These are phyloP conservation scores for Cucumis hystrix DNA, from an alignment of 306 rosid species.

Conservation along the genomic window DNA sequence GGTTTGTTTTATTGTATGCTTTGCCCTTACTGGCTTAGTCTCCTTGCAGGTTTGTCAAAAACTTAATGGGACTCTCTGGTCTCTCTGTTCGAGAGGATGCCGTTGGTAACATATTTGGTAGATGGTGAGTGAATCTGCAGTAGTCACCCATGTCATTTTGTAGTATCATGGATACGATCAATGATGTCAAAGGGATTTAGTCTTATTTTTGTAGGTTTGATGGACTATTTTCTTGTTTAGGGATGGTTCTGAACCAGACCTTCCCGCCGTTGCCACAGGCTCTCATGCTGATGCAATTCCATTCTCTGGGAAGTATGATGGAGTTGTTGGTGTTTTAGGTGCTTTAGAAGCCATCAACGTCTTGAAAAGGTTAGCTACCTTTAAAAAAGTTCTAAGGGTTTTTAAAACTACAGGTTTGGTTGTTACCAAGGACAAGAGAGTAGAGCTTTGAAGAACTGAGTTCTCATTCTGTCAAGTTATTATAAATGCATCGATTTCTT, in stretches of 20 bases:
- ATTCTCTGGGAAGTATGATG: constrained; percentile 92
- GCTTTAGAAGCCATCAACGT: constrained; percentile 89
- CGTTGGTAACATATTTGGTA: constrained; percentile 87
- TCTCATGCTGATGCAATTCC: constrained; percentile 97
- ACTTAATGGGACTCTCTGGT: constrained; percentile 73
- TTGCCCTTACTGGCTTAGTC: background rate
- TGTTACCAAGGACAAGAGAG: background rate
- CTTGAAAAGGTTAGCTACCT: constrained; percentile 51
- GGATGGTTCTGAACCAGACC: constrained; percentile 63
- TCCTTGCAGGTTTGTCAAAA: constrained; percentile 57
- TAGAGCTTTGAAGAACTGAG: background rate
- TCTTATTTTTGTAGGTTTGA: background rate
- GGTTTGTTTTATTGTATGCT: background rate
- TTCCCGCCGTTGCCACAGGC: constrained; percentile 83
- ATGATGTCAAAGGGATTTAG: background rate
- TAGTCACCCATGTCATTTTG: background rate
- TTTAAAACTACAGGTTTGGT: background rate
- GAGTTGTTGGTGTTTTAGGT: constrained; percentile 96
- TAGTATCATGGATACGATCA: background rate
- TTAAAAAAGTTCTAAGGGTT: background rate
- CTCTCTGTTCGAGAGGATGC: constrained; percentile 89
- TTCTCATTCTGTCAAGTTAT: background rate
- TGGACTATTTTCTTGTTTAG: constrained; percentile 17
- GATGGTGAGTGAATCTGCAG: constrained; percentile 43
- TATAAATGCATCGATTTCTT: background rate